These are phyloP conservation scores for Leishmania mexicana DNA, from an alignment of 208 protist species.

Conservation along the genomic window DNA sequence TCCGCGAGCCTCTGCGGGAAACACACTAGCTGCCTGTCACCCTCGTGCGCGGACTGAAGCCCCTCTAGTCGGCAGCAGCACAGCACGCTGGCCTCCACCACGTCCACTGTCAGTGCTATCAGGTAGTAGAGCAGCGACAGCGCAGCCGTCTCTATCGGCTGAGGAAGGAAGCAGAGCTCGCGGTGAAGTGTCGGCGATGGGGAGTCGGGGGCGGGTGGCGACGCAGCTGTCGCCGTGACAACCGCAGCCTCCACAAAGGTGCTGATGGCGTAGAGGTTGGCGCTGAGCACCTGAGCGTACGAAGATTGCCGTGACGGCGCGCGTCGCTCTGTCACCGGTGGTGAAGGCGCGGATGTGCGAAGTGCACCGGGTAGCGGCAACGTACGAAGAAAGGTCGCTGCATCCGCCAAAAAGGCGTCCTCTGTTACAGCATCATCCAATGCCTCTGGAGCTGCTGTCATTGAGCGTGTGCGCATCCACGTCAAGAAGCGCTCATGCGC, in stretches of 20 bases:
- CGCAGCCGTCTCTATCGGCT: not conserved
- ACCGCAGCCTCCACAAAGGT: conserved; percentile 2
- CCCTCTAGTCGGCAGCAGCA: not conserved
- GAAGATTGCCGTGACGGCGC: not conserved
- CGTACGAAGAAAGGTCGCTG: not conserved
- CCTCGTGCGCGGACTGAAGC: not conserved
- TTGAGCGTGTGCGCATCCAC: not conserved
- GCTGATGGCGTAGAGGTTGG: conserved; percentile 30
- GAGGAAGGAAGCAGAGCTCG: not conserved
- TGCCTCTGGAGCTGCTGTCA: not conserved
- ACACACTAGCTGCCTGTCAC: not conserved
- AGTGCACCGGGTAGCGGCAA: not conserved
- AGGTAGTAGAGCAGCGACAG: conserved; percentile 7
- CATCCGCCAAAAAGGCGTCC: not conserved
- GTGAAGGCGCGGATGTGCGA: not conserved
- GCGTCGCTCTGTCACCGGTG: not conserved
- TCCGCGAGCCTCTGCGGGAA: not conserved
- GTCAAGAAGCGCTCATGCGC: conserved; percentile 11
- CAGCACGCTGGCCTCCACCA: conserved; percentile 1
- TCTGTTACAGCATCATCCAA: not conserved
- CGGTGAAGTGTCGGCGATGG: not conserved
- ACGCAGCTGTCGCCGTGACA: not conserved
- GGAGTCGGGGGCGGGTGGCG: not conserved
- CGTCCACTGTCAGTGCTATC: not conserved
- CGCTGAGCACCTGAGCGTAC: conserved; percentile 17